Conservation (phyloP, 1,139 yeast species). For the Kazachstania sp. region DNA sequence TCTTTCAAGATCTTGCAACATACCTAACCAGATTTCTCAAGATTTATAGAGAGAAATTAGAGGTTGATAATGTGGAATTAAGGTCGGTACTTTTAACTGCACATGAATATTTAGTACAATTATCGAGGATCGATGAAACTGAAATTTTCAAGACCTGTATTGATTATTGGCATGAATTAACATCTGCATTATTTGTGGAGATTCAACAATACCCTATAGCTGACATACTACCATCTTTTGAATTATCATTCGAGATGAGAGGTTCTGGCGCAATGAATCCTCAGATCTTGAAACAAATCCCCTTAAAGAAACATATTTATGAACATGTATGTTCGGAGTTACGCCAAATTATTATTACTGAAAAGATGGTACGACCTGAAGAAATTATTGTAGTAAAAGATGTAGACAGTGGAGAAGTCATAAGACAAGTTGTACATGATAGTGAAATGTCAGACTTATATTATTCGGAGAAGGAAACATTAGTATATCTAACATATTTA, state of each 20-base stretch:
- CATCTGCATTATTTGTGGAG: slow-evolving; percentile 69
- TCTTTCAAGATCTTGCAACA: slow-evolving; percentile 88
- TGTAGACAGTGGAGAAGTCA: slow-evolving; percentile 90
- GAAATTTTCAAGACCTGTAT: slow-evolving; percentile 89
- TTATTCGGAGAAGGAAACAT: slow-evolving; percentile 87
- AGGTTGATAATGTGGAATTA: slow-evolving; percentile 42
- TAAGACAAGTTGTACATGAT: slow-evolving; percentile 88
- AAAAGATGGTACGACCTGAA: slow-evolving; percentile 95
- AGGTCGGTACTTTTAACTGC: slow-evolving; percentile 56
- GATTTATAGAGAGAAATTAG: slow-evolving; percentile 66
- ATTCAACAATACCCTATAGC: slow-evolving; percentile 65
- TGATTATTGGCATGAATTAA: slow-evolving; percentile 87
- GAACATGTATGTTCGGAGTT: slow-evolving; percentile 63
- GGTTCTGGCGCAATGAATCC: slow-evolving; percentile 83
- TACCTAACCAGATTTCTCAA: slow-evolving; percentile 75
- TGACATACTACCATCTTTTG: slow-evolving; percentile 4
- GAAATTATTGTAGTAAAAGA: slow-evolving; percentile 92
- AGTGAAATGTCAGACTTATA: slow-evolving; percentile 90
- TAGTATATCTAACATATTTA: slow-evolving; percentile 88
- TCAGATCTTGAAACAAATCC: slow-evolving; percentile 57
- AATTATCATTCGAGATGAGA: slow-evolving; percentile 37
- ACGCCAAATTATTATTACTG: slow-evolving; percentile 71
- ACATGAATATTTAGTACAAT: slow-evolving; percentile 68
- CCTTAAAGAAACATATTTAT: slow-evolving; percentile 79
- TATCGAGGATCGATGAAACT: slow-evolving; percentile 85